Conservation (phyloP, 305 asterid genomes). For the Andrographis paniculata region DNA sequence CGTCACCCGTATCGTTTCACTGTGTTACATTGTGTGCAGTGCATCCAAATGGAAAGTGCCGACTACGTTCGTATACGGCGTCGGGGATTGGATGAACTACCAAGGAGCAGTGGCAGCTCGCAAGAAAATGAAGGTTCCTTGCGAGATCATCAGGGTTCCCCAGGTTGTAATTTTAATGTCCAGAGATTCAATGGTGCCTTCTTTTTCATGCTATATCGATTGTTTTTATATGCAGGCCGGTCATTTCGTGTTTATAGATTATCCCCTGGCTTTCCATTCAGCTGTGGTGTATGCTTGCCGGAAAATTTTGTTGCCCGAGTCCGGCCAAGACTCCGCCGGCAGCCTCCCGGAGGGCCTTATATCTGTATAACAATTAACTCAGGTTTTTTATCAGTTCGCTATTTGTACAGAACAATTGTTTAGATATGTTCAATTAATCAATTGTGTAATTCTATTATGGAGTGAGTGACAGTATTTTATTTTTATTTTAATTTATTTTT, state of each 20-base stretch:
- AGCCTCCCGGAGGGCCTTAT: constrained; percentile 47
- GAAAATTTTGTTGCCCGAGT: constrained; percentile 33
- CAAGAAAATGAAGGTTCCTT: constrained; percentile 57
- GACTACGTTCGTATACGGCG: constrained; percentile 63
- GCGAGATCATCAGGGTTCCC: constrained; percentile 74
- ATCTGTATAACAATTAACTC: constrained; percentile 39
- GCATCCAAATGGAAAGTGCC: constrained; percentile 79
- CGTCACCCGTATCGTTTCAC: background rate
- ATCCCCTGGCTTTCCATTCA: constrained; percentile 54
- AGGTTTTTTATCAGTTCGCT: no score
- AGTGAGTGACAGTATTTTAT: no score
- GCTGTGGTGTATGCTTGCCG: constrained; percentile 62
- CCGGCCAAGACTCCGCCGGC: constrained; percentile 16
- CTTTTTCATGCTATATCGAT: no score
- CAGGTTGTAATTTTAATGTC: constrained; percentile 25
- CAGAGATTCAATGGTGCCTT: background rate
- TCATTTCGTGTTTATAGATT: constrained; percentile 65
- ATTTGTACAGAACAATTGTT: no score
- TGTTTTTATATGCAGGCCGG: constrained; percentile 44
- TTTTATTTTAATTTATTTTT: no score
- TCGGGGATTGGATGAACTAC: constrained; percentile 70
- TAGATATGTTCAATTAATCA: no score
- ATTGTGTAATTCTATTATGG: no score
- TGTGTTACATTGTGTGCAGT: constrained; percentile 30
- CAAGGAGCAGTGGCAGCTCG: constrained; percentile 70